Evolutionary conservation across 2,329 filamentous ascomycete species (phyloP), one percentile per base, ranked within the genome.

Genomic region (Ilyonectria sp.): DNA sequence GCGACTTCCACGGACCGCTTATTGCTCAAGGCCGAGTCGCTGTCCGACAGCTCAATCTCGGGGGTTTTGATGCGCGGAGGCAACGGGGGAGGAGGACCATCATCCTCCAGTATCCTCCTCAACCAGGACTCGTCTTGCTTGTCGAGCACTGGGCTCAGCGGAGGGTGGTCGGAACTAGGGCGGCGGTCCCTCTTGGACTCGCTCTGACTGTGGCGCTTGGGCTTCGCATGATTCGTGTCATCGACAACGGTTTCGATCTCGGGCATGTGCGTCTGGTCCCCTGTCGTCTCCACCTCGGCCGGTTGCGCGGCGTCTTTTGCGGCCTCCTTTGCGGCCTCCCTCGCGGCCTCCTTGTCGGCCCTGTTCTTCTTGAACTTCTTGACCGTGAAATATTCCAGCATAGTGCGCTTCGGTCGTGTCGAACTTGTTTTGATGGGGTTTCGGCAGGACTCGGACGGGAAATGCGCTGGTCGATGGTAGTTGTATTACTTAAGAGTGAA

Each of bases 361-460:
- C 83, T 85, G 76, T 87, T 81, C 79, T 91, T 89, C 81, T 90
- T 91, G 75, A 85, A 81, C 78, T 90, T 91, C 77, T 88, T 91
- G 82, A 86, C 87, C 40, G 84, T 81, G 71, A 91, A 87, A 78
- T 89, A 91, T 78, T 91, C 89, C 68, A 91, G 76, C 90, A 92
- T 92, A 55, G 53, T 60, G 35, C 63, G 21, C 63, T 26, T 37
- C 54, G 19, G 40, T 47, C 44, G 60, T 69, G 43, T 62, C 44
- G 60, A 31, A 23, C 7, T 61, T 23, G 53, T 17, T 46, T 23
- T 21, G 47, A 23, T 63, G 21, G 21, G 37, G 29, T 6, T 46
- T 46, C 15, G 57, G 26, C 15, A 37, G 52, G 29, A 35, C 15
- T 23, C 31, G 33, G 19, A 50, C 52, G 35, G 50, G 23, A 35